Conservation (phyloP, 352 stramenopile species). For the Phytopythium ostracodes region DNA sequence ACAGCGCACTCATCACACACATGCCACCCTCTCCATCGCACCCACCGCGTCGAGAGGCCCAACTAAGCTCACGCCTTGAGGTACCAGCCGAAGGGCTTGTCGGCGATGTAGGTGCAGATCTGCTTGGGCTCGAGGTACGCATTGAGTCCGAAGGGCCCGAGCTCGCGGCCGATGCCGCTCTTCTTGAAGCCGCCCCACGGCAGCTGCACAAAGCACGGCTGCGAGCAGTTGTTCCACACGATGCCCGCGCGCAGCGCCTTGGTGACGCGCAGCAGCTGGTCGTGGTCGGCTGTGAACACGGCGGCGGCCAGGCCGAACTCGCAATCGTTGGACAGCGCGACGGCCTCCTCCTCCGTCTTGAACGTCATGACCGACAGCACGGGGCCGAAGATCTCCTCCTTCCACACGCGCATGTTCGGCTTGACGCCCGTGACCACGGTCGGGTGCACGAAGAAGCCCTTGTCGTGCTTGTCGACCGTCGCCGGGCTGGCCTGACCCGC, state of each 20-base stretch:
- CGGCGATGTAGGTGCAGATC: constrained; percentile 60
- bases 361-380: constrained; percentile 86
- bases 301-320: constrained; percentile 75
- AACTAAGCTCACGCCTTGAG: constrained; percentile 9
- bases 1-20: neutral
- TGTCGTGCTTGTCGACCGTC: constrained; percentile 11
- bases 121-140: constrained; percentile 70
- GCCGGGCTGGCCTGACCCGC: constrained; percentile 24
- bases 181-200: constrained; percentile 87
- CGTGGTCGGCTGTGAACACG: constrained; percentile 58
- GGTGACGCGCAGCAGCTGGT: constrained; percentile 53
- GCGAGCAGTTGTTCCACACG: constrained; percentile 69
- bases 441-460: constrained; percentile 71
- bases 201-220: constrained; percentile 55
- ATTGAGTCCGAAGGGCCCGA: constrained; percentile 58
- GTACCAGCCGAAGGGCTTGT: constrained; percentile 71
- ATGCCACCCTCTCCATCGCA: neutral
- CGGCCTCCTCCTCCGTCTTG: constrained; percentile 77
- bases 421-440: constrained; percentile 74
- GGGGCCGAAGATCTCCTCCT: constrained; percentile 88
- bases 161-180: constrained; percentile 69
- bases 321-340: constrained; percentile 66
- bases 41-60: neutral
- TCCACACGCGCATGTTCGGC: constrained; percentile 67
- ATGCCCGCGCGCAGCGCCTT: constrained; percentile 49